Conservation (phyloP, 1,139 yeast genomes). For the Blastobotrys elegans region DNA sequence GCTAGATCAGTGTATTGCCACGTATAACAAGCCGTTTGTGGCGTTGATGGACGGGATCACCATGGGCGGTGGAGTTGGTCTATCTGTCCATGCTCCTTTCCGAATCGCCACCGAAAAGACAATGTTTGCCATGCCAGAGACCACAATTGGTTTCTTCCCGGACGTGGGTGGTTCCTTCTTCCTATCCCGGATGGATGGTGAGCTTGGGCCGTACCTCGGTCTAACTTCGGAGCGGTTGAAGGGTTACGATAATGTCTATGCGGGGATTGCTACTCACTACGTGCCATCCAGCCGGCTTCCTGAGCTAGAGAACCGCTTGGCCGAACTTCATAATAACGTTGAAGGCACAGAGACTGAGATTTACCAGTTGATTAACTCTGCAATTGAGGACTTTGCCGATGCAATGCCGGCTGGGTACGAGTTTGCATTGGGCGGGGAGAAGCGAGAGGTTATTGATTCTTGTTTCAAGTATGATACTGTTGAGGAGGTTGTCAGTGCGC, state of each 20-base stretch:
- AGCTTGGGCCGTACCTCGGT: conserved; percentile 80
- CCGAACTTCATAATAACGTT: conserved; percentile 38
- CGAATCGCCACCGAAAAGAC: conserved; percentile 89
- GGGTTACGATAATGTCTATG: conserved; percentile 74
- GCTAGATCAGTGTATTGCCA: conserved; percentile 71
- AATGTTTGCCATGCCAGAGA: conserved; percentile 95
- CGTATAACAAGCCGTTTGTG: conserved; percentile 79
- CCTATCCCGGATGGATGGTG: conserved; percentile 74
- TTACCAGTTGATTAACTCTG: conserved; percentile 58
- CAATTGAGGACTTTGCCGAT: conserved; percentile 72
- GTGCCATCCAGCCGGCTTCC: conserved; percentile 62
- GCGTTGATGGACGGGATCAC: conserved; percentile 88
- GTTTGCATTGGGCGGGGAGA: conserved; percentile 53
- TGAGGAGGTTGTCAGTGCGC: conserved; percentile 55
- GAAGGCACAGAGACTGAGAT: conserved; percentile 36
- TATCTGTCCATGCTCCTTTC: conserved; percentile 89
- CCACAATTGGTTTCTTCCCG: conserved; percentile 94
- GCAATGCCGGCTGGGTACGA: conserved; percentile 62
- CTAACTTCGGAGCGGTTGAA: conserved; percentile 74
- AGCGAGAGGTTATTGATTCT: conserved; percentile 58
- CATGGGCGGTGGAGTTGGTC: conserved; percentile 98
- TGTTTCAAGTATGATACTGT: conserved; percentile 60
- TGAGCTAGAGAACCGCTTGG: conserved; percentile 58
- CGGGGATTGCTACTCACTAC: conserved; percentile 90
- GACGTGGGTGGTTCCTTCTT: conserved; percentile 95